phyloP scores from a whole-genome alignment of 305 asterid species.

The Plantago lanceolata region DNA sequence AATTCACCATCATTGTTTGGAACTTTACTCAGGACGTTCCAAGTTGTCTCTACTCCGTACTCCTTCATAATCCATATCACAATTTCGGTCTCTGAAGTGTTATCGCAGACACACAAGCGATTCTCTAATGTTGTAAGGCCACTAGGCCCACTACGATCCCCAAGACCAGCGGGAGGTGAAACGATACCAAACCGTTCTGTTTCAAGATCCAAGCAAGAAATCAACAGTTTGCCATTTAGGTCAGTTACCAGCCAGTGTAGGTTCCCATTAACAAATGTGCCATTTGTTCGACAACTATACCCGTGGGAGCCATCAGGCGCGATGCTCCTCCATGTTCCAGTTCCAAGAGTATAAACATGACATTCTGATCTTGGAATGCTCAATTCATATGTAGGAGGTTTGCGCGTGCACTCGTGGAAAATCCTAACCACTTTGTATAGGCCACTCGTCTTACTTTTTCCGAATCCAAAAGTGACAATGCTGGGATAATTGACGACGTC shows the following conservation, averaged over 20 bases:
- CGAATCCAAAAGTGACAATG: too few species aligned
- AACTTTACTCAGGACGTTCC: conserved; percentile 30
- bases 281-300: conserved; percentile 20
- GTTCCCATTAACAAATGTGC: too few species aligned
- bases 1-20: not conserved
- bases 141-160: not conserved
- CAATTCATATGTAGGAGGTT: too few species aligned
- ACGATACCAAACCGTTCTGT: conserved; percentile 17
- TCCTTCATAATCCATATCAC: too few species aligned
- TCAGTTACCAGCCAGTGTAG: too few species aligned
- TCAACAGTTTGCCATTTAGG: too few species aligned
- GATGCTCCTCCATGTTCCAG: conserved; percentile 38
- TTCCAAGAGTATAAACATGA: conserved; percentile 44
- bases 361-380: too few species aligned
- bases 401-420: too few species aligned
- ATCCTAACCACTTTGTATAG: too few species aligned
- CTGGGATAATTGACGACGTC: too few species aligned
- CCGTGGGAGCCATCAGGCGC: conserved; percentile 5
- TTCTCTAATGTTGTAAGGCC: conserved; percentile 23
- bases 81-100: conserved; percentile 24
- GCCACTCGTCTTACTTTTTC: too few species aligned
- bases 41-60: conserved; percentile 30
- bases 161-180: conserved; percentile 46
- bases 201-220: too few species aligned
- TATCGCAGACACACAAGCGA: conserved; percentile 32